A percentile compares a stretch with the other conserved stretches of the same genome.
phyloP scores from a whole-genome alignment of 306 rosid species.

The Neltuma alba region DNA sequence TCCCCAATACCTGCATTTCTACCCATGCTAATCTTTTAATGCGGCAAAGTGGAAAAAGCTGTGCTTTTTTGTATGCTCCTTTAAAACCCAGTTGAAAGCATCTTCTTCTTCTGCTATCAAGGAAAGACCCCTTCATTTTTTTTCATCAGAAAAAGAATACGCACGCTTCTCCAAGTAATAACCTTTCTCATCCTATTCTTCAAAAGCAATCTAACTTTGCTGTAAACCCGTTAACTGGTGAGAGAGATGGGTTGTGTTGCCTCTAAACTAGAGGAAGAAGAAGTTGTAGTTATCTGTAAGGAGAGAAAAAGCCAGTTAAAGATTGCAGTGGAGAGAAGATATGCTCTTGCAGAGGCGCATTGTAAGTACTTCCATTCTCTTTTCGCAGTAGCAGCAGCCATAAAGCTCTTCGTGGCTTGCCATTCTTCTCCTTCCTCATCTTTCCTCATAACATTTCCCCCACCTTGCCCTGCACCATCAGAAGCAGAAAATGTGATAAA shows the following conservation, averaged over 20 bases:
- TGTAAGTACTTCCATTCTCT: constrained; percentile 78
- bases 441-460: constrained; percentile 87
- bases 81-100: constrained; percentile 42
- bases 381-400: constrained; percentile 77
- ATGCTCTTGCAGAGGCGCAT: constrained; percentile 88
- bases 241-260: constrained; percentile 86
- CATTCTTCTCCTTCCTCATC: constrained; percentile 85
- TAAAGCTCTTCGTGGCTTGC: constrained; percentile 81
- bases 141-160: constrained; percentile 36
- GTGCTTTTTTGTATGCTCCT: constrained; percentile 39
- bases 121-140: constrained; percentile 46
- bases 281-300: constrained; percentile 76
- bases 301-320: constrained; percentile 83
- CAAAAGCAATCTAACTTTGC: constrained; percentile 32
- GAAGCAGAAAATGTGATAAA: constrained; percentile 58
- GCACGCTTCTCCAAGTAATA: constrained; percentile 47
- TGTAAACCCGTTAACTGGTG: constrained; percentile 16
- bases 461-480: constrained; percentile 55
- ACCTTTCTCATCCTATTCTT: constrained; percentile 49
- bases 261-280: constrained; percentile 94
- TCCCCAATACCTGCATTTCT: constrained; percentile 32
- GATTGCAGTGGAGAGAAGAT: constrained; percentile 82
- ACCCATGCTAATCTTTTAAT: constrained; percentile 7
- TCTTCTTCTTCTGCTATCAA: constrained; percentile 25
- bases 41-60: constrained; percentile 35